Evolutionary conservation across 495 filamentous ascomycete species (phyloP).

Genomic region (Viridothelium virens): DNA sequence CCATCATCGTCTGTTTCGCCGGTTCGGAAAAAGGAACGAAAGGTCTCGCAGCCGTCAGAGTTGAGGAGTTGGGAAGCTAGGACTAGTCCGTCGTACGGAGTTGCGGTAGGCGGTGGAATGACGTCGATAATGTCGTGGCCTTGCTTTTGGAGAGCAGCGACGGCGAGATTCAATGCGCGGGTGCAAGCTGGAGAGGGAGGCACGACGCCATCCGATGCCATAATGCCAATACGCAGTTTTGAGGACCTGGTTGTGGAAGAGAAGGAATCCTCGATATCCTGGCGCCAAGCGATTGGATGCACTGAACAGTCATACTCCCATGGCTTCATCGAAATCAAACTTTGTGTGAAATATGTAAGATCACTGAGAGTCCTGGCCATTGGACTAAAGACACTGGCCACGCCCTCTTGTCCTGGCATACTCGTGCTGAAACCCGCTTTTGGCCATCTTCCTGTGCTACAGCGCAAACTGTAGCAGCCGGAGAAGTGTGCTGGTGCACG

Average conservation of each 20-base stretch:
- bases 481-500: constrained; percentile 82
- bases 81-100: constrained; percentile 64
- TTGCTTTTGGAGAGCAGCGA: constrained; percentile 54
- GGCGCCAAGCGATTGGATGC: constrained; percentile 76
- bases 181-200: constrained; percentile 78
- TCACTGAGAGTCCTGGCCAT: constrained; percentile 88
- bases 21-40: constrained; percentile 62
- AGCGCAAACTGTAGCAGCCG: constrained; percentile 83
- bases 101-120: constrained; percentile 41
- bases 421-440: constrained; percentile 77
- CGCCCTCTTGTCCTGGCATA: constrained; percentile 91
- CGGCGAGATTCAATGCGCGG: constrained; percentile 65
- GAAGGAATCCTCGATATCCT: constrained; percentile 50
- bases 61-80: constrained; percentile 82
- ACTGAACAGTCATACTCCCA: constrained; percentile 88
- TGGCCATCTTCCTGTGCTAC: constrained; percentile 93
- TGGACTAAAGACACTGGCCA: constrained; percentile 82
- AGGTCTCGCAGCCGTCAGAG: constrained; percentile 78
- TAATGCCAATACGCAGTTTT: constrained; percentile 64
- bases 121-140: constrained; percentile 77
- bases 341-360: constrained; percentile 74
- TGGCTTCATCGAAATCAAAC: constrained; percentile 72
- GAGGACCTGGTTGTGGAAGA: constrained; percentile 40
- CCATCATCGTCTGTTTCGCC: constrained; percentile 79
- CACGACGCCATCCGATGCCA: constrained; percentile 77